A percentile compares a stretch with the other conserved stretches of the same genome.
These are phyloP conservation scores for Trichoderma aggressivum DNA, from an alignment of 2,329 filamentous ascomycete genomes.

Conservation along the genomic window DNA sequence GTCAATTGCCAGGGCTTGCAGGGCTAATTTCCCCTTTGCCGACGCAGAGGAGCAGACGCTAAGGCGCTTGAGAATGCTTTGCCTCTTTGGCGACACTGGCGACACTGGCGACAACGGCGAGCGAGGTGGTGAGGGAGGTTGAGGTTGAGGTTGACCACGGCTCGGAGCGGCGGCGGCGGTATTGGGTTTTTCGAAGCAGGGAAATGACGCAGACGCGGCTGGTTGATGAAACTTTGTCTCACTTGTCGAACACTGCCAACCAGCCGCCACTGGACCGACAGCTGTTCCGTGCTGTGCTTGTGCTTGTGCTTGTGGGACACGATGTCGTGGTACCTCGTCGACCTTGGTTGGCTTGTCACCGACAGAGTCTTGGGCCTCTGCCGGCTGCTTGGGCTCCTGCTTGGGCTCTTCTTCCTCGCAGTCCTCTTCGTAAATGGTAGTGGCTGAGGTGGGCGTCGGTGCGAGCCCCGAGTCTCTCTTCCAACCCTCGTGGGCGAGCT, in stretches of 20 bases:
- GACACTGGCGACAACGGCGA: neutral
- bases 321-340: slow-evolving; percentile 1
- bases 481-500: slow-evolving; percentile 37
- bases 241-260: slow-evolving; percentile 20
- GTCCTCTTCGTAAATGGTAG: slow-evolving; percentile 40
- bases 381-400: neutral
- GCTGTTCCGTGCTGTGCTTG: slow-evolving; percentile 11
- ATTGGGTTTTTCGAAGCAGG: neutral
- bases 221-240: slow-evolving; percentile 12
- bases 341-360: neutral
- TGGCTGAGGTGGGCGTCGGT: slow-evolving; percentile 35
- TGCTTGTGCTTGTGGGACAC: slow-evolving; percentile 11
- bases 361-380: neutral
- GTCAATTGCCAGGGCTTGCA: slow-evolving; percentile 23
- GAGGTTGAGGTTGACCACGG: neutral
- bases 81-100: slow-evolving; percentile 18
- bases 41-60: slow-evolving; percentile 29
- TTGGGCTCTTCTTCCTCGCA: slow-evolving; percentile 34
- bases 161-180: neutral
- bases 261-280: slow-evolving; percentile 19
- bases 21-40: slow-evolving; percentile 27
- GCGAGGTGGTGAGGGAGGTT: neutral
- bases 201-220: slow-evolving; percentile 22
- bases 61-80: slow-evolving; percentile 27
- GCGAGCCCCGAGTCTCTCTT: slow-evolving; percentile 57